Evolutionary conservation across 257 asterid genomes (phyloP).

Genomic region (Solanum pennellii): DNA sequence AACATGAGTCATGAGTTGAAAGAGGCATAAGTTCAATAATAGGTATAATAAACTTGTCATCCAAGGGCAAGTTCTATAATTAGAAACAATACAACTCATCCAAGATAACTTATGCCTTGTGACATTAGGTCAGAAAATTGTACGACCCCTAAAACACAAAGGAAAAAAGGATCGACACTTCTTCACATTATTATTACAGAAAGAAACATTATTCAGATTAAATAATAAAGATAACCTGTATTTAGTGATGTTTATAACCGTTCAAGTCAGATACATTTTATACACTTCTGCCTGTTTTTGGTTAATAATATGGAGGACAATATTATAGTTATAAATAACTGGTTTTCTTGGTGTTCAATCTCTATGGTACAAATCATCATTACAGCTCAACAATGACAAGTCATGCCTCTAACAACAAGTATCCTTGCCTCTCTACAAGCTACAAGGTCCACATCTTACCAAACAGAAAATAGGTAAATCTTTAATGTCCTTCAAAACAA

Average conservation of each 20-base stretch:
- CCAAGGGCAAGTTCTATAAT: too few species aligned
- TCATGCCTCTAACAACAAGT: not conserved
- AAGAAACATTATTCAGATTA: not conserved
- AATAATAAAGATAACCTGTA: not conserved
- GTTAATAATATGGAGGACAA: not conserved
- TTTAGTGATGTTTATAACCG: not conserved
- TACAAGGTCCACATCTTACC: not conserved
- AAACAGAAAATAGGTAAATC: not conserved
- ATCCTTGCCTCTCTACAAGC: not conserved
- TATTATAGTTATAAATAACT: not conserved
- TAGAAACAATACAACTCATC: too few species aligned
- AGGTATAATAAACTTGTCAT: not conserved
- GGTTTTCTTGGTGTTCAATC: not conserved
- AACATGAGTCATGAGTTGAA: not conserved
- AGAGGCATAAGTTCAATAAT: not conserved
- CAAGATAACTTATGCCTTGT: not conserved
- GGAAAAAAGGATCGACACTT: not conserved
- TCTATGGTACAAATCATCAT: not conserved
- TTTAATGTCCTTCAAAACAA: not conserved
- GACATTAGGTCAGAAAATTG: not conserved
- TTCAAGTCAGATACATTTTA: not conserved
- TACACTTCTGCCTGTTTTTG: not conserved
- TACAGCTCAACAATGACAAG: not conserved
- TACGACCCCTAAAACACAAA: not conserved
- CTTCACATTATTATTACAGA: not conserved